A percentile compares a stretch with the other conserved stretches of the same genome.
Evolutionary conservation across 352 stramenopile species (phyloP).

Genomic region (Pythium chondricola): DNA sequence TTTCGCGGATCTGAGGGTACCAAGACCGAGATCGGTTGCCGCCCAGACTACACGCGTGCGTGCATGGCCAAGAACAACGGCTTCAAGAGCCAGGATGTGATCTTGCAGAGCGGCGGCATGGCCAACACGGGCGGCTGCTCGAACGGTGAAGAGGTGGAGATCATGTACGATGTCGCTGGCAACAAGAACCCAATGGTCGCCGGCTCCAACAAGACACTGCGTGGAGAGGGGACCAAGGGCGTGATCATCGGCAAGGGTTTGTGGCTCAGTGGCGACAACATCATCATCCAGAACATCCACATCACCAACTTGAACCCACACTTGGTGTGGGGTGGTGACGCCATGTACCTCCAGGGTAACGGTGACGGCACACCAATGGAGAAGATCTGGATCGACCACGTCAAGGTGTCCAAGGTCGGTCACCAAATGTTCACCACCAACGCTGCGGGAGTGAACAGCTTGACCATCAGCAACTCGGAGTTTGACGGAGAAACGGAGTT

Average conservation of each 20-base stretch:
- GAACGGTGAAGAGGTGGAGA: constrained; percentile 22
- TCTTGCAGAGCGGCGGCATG: constrained; percentile 45
- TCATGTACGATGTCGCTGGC: constrained; percentile 41
- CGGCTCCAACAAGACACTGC: constrained; percentile 34
- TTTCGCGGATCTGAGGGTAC: constrained; percentile 45
- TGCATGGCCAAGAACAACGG: constrained; percentile 52
- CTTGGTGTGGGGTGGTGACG: constrained; percentile 27
- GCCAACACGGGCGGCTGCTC: constrained; percentile 42
- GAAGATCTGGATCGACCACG: constrained; percentile 44
- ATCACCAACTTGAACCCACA: constrained; percentile 50
- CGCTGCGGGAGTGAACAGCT: constrained; percentile 20
- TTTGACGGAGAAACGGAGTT: constrained; percentile 40
- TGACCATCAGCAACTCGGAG: constrained; percentile 50
- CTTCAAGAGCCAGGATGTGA: constrained; percentile 45
- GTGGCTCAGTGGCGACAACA: constrained; percentile 28
- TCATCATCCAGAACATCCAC: constrained; percentile 53
- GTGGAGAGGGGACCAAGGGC: constrained; percentile 26
- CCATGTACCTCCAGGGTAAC: constrained; percentile 21
- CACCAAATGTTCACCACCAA: constrained; percentile 38
- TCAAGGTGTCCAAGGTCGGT: constrained; percentile 29
- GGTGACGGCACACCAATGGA: constrained; percentile 15
- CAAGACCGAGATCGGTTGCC: constrained; percentile 37
- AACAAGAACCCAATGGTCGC: constrained; percentile 24
- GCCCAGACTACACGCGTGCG: constrained; percentile 29
- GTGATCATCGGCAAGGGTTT: constrained; percentile 41